Evolutionary conservation across 2,329 filamentous ascomycete species (phyloP).

Genomic region (Blastomyces gilchristii): DNA sequence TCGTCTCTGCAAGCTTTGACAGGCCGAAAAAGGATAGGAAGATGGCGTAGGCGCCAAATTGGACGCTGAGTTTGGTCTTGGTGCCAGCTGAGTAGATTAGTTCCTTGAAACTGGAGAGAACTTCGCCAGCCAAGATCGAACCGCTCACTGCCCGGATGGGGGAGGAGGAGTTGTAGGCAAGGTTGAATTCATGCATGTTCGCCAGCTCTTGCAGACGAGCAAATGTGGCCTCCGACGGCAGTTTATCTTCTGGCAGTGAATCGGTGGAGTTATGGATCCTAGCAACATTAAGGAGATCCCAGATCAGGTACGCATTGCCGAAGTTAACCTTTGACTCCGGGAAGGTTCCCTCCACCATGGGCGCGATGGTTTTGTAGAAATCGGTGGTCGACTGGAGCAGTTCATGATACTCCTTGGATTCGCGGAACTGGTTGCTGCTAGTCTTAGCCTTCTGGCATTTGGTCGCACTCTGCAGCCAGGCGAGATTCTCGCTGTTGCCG

Average conservation of each 20-base stretch:
- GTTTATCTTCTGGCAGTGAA: conserved; percentile 47
- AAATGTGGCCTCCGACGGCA: conserved; percentile 52
- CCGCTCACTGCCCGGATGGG: conserved; percentile 43
- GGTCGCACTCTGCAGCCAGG: conserved; percentile 50
- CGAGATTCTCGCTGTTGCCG: conserved; percentile 48
- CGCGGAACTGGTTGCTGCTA: conserved; percentile 52
- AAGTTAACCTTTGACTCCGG: conserved; percentile 40
- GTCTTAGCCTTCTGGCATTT: conserved; percentile 42
- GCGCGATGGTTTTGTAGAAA: conserved; percentile 46
- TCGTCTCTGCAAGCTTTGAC: conserved; percentile 40
- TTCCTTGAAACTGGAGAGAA: conserved; percentile 39
- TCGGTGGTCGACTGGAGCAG: conserved; percentile 40
- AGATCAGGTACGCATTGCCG: conserved; percentile 58
- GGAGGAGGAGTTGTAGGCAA: conserved; percentile 61
- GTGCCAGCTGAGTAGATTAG: conserved; percentile 29
- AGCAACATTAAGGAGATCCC: conserved; percentile 53
- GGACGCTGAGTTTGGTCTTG: conserved; percentile 39
- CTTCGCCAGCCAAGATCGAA: conserved; percentile 55
- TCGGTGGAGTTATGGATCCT: conserved; percentile 49
- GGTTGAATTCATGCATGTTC: conserved; percentile 67
- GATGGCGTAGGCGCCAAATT: conserved; percentile 53
- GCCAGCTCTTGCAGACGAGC: conserved; percentile 61
- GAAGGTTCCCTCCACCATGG: conserved; percentile 46
- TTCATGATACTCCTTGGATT: conserved; percentile 40
- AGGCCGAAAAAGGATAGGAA: conserved; percentile 55